phyloP scores from a whole-genome alignment of 352 stramenopile genomes.

The Globisporangium yorkense region DNA sequence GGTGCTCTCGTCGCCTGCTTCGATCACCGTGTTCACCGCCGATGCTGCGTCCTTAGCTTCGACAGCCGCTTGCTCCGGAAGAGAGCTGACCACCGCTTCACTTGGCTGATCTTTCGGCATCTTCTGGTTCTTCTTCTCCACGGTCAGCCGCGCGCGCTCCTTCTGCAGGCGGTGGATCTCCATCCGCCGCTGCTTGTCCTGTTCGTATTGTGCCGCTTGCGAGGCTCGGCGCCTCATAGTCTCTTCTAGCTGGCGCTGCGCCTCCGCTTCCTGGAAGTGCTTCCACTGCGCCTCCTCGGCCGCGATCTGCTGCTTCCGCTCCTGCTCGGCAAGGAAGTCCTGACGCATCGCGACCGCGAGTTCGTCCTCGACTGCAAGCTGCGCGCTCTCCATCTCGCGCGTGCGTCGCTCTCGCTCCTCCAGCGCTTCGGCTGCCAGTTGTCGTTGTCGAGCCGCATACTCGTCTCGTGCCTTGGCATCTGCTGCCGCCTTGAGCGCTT shows the following conservation, averaged over 20 bases:
- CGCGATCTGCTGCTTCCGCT: slow-evolving; percentile 42
- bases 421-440: slow-evolving; percentile 31
- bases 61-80: background rate
- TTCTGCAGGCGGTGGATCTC: slow-evolving; percentile 65
- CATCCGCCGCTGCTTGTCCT: slow-evolving; percentile 54
- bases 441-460: slow-evolving; percentile 31
- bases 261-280: slow-evolving; percentile 43
- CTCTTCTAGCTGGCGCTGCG: slow-evolving; percentile 41
- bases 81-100: background rate
- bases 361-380: slow-evolving; percentile 53
- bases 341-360: slow-evolving; percentile 26
- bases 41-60: background rate
- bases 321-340: slow-evolving; percentile 28
- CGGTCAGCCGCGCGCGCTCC: slow-evolving; percentile 26
- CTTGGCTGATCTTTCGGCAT: background rate
- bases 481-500: slow-evolving; percentile 51
- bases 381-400: slow-evolving; percentile 26
- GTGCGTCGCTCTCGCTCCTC: slow-evolving; percentile 26
- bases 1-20: background rate
- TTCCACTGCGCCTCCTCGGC: slow-evolving; percentile 58
- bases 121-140: slow-evolving; percentile 19
- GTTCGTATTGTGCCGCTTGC: slow-evolving; percentile 57
- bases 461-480: slow-evolving; percentile 48
- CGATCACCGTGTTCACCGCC: background rate
- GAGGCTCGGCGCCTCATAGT: slow-evolving; percentile 36